Percentiles rank a stretch among this genome's conserved stretches.
Evolutionary conservation across 2,329 filamentous ascomycete genomes (phyloP).

Genomic region (Neofusicoccum sp.): DNA sequence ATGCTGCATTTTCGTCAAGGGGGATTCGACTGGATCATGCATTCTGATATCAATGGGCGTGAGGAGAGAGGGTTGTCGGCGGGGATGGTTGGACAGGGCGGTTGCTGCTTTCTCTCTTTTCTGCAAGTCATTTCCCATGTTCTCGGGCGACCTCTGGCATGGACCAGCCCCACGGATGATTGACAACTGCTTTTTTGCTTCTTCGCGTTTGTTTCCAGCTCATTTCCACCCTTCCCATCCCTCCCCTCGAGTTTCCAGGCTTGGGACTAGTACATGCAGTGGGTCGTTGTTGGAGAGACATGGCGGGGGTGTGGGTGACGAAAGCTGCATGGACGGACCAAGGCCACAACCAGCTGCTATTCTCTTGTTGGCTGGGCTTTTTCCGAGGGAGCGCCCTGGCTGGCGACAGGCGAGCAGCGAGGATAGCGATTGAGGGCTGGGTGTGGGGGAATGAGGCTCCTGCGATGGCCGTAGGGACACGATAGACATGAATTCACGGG

Average conservation of each 20-base stretch:
- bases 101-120: slow-evolving; percentile 1
- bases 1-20: slow-evolving; percentile 5
- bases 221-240: background rate
- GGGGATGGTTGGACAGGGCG: slow-evolving; percentile 4
- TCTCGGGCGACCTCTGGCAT: background rate
- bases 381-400: background rate
- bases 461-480: slow-evolving; percentile 2
- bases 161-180: background rate
- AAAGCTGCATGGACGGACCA: too few species aligned
- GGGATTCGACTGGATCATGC: background rate
- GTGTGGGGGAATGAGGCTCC: background rate
- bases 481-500: slow-evolving; percentile 17
- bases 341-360: background rate
- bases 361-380: background rate
- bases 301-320: background rate
- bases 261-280: background rate
- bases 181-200: background rate
- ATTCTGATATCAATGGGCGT: slow-evolving; percentile 10
- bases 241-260: background rate
- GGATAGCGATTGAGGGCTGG: background rate
- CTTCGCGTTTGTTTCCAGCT: background rate
- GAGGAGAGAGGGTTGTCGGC: background rate
- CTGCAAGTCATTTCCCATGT: background rate
- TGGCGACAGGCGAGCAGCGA: background rate
- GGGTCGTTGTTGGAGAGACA: background rate